Percentiles rank a stretch among this genome's conserved stretches.
Evolutionary conservation across 2,329 filamentous ascomycete genomes (phyloP).

Genomic region (Balansia obtecta): DNA sequence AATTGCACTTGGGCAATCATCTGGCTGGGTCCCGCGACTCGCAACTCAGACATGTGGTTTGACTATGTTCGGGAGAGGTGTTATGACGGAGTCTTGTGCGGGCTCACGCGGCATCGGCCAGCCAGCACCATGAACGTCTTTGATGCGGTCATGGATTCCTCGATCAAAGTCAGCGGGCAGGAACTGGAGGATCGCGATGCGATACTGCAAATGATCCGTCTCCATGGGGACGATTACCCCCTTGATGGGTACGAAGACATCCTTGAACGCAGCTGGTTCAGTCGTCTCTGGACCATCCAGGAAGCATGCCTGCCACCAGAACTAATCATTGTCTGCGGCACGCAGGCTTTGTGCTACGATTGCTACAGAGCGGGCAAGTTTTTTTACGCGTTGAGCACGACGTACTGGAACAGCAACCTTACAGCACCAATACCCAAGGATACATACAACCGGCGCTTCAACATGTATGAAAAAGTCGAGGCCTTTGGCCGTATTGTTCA

Average conservation of each 20-base stretch:
- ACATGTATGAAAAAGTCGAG: slow-evolving; percentile 12
- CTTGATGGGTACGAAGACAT: slow-evolving; percentile 15
- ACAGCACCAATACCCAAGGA: slow-evolving; percentile 4
- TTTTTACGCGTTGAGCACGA: slow-evolving; percentile 20
- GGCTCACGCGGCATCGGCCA: slow-evolving; percentile 14
- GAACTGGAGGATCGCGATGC: slow-evolving; percentile 16
- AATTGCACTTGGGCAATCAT: slow-evolving; percentile 12
- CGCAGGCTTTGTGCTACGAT: slow-evolving; percentile 13
- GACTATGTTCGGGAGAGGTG: slow-evolving; percentile 9
- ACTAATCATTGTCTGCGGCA: slow-evolving; percentile 17
- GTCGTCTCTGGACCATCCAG: slow-evolving; percentile 23
- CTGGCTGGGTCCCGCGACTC: slow-evolving; percentile 16
- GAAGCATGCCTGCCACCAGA: slow-evolving; percentile 16
- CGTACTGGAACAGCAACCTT: slow-evolving; percentile 13
- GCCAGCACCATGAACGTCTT: slow-evolving; percentile 15
- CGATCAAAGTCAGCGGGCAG: slow-evolving; percentile 9
- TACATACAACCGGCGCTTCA: slow-evolving; percentile 10
- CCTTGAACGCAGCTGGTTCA: slow-evolving; percentile 18
- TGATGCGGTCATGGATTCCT: slow-evolving; percentile 17
- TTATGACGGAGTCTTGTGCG: slow-evolving; percentile 11
- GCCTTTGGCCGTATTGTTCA: slow-evolving; percentile 15
- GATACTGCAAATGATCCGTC: slow-evolving; percentile 13
- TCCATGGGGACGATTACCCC: slow-evolving; percentile 13
- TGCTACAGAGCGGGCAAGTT: slow-evolving; percentile 13
- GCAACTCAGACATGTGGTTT: slow-evolving; percentile 12